These are phyloP conservation scores for Euphorbia peplus DNA, from an alignment of 345 rosid species.

Conservation along the genomic window DNA sequence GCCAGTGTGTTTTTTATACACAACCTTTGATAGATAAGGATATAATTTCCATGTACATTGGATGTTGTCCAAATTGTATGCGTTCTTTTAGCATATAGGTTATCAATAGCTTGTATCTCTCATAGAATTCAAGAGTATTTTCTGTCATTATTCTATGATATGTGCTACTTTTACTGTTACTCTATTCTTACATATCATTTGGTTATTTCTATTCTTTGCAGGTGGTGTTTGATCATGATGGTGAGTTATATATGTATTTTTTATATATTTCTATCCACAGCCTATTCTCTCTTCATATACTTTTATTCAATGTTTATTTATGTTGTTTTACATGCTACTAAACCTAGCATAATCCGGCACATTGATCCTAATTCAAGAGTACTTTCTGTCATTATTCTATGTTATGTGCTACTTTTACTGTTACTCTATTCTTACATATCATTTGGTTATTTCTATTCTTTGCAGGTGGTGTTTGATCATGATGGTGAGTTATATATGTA, in stretches of 20 bases:
- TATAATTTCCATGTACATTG: background rate
- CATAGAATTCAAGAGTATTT: background rate
- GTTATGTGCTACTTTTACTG: too few species aligned
- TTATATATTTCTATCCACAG: background rate
- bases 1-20: background rate
- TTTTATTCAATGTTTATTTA: too few species aligned
- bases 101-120: background rate
- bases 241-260: constrained; percentile 45
- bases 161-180: background rate
- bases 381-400: too few species aligned
- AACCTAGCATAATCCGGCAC: too few species aligned
- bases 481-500: too few species aligned
- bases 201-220: constrained; percentile 39
- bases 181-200: constrained; percentile 24
- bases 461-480: too few species aligned
- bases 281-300: too few species aligned
- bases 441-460: too few species aligned
- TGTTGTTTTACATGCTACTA: too few species aligned
- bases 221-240: constrained; percentile 99
- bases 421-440: too few species aligned
- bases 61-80: background rate
- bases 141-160: background rate
- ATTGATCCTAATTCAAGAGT: too few species aligned
- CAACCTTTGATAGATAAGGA: background rate
- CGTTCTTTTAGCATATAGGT: background rate